A percentile compares a stretch with the other conserved stretches of the same genome.
phyloP scores from a whole-genome alignment of 208 protist species.

The Leishmania tropica region DNA sequence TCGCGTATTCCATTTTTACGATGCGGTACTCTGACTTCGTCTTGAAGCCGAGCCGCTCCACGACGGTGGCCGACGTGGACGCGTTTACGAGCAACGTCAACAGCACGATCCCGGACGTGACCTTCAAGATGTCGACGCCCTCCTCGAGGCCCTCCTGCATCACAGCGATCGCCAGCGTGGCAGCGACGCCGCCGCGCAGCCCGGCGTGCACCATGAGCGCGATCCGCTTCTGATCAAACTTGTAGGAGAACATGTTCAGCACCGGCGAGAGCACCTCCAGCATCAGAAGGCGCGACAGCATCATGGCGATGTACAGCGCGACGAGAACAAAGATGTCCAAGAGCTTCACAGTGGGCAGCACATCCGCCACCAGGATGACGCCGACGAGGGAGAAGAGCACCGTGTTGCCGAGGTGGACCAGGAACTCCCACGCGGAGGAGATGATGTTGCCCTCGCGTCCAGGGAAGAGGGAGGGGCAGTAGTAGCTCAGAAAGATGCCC shows the following conservation, averaged over 20 bases:
- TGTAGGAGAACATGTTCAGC: conserved; percentile 71
- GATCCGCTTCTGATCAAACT: conserved; percentile 52
- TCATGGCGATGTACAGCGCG: conserved; percentile 67
- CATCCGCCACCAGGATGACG: conserved; percentile 80
- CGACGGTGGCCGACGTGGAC: conserved; percentile 55
- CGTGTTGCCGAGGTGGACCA: conserved; percentile 88
- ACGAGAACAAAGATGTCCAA: conserved; percentile 64
- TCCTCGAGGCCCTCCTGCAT: conserved; percentile 51
- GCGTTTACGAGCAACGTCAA: conserved; percentile 79
- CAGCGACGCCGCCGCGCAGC: conserved; percentile 81
- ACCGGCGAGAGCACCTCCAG: conserved; percentile 67
- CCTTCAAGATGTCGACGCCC: conserved; percentile 62
- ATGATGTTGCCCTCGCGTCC: conserved; percentile 75
- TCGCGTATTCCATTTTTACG: conserved; percentile 66
- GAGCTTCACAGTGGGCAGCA: conserved; percentile 50
- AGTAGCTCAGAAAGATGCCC: conserved; percentile 79
- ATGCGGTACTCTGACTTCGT: conserved; percentile 58
- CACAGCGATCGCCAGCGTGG: conserved; percentile 77
- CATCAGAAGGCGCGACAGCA: conserved; percentile 65
- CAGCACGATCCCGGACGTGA: conserved; percentile 80
- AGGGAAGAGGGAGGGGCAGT: conserved; percentile 78
- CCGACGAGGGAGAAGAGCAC: conserved; percentile 89
- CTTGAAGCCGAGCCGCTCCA: conserved; percentile 61
- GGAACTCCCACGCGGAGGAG: conserved; percentile 84
- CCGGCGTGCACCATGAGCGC: conserved; percentile 71